phyloP scores from a whole-genome alignment of 768 basidiomycete genomes.

The Panus rudis region DNA sequence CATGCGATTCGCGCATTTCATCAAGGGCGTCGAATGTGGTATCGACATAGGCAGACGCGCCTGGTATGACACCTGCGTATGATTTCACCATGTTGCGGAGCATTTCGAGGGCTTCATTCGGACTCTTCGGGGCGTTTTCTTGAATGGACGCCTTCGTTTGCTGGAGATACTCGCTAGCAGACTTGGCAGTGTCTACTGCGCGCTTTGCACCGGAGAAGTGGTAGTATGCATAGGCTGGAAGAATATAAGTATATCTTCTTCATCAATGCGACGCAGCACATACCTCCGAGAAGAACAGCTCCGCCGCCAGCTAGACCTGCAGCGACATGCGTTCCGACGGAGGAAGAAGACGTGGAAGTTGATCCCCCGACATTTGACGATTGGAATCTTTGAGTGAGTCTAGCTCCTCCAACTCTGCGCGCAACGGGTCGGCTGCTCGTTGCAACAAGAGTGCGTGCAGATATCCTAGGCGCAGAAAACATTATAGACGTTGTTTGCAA shows the following conservation, averaged over 20 bases:
- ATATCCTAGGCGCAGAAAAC: slow-evolving; percentile 1
- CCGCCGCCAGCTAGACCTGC: slow-evolving; percentile 26
- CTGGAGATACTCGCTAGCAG: slow-evolving; percentile 19
- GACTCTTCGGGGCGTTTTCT: slow-evolving; percentile 21
- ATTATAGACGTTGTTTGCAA: neutral
- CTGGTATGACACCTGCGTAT: slow-evolving; percentile 34
- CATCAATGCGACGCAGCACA: neutral
- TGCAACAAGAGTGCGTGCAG: neutral
- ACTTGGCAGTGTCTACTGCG: slow-evolving; percentile 28
- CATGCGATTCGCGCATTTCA: slow-evolving; percentile 29
- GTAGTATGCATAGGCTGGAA: slow-evolving; percentile 33
- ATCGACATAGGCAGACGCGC: slow-evolving; percentile 32
- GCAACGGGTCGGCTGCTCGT: slow-evolving; percentile 4
- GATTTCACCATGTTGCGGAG: slow-evolving; percentile 35
- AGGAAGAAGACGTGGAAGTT: neutral
- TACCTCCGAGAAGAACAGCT: slow-evolving; percentile 24
- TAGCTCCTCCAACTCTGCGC: slow-evolving; percentile 14
- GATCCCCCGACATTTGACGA: too few relatives aligned
- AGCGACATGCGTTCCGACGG: slow-evolving; percentile 16
- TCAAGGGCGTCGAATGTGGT: slow-evolving; percentile 36
- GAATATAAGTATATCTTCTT: neutral
- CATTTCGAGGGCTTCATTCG: slow-evolving; percentile 27
- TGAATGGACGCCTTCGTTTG: slow-evolving; percentile 20
- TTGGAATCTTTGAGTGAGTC: slow-evolving; percentile 18
- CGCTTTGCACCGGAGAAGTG: slow-evolving; percentile 34